These are phyloP conservation scores for Dothiorella sarmentorum DNA, from an alignment of 2,329 filamentous ascomycete species.

Conservation along the genomic window DNA sequence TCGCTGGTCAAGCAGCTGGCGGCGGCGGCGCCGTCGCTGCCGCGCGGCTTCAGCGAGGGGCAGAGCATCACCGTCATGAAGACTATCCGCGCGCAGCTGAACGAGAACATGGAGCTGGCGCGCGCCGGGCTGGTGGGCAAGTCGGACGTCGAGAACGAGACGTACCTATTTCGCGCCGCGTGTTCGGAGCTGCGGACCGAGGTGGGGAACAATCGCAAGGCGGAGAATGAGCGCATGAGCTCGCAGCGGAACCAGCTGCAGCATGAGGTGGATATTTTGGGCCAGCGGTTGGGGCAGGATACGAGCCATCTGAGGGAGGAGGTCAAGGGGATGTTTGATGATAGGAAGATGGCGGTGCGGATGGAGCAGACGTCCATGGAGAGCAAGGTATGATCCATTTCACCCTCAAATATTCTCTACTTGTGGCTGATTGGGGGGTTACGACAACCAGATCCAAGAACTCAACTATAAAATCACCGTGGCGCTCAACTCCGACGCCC, in stretches of 20 bases:
- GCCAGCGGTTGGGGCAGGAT: conserved; percentile 81
- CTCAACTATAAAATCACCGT: conserved; percentile 96
- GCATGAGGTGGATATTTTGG: conserved; percentile 91
- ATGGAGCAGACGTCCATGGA: conserved; percentile 85
- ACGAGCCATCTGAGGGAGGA: conserved; percentile 78
- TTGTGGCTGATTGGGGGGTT: background rate
- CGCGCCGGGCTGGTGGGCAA: conserved; percentile 80
- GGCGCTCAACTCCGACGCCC: conserved; percentile 80
- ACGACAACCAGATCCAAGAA: conserved; percentile 68
- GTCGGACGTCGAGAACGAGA: conserved; percentile 80
- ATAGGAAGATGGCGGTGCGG: conserved; percentile 86
- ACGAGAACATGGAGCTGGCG: conserved; percentile 76
- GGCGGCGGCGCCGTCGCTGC: no score
- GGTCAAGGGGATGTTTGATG: conserved; percentile 93
- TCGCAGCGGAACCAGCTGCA: conserved; percentile 82
- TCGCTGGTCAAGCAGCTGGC: conserved; percentile 78
- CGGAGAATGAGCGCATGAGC: conserved; percentile 75
- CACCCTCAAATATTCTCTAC: background rate
- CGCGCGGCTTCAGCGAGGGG: conserved; percentile 66
- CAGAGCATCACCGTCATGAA: conserved; percentile 92
- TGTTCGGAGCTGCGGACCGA: conserved; percentile 90
- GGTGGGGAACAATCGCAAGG: conserved; percentile 71
- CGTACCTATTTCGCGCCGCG: conserved; percentile 89
- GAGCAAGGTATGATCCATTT: conserved; percentile 58
- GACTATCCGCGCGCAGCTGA: conserved; percentile 73